Percentiles rank a stretch among this genome's conserved stretches.
Evolutionary conservation across 768 basidiomycete genomes (phyloP).

Genomic region (Amanita pallidorosea): DNA sequence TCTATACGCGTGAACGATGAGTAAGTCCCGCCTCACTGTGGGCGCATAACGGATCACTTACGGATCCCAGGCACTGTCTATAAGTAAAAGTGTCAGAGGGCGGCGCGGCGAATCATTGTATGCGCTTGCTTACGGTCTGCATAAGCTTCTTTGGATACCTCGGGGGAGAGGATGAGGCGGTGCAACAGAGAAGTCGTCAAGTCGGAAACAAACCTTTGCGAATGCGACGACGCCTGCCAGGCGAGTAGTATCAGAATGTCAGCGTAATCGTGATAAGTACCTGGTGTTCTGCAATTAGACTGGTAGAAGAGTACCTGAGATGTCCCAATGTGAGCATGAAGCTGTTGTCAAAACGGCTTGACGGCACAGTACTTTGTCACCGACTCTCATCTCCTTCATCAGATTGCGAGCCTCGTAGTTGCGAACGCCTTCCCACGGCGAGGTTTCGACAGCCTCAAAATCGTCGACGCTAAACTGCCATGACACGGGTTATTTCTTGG

Average conservation of each 20-base stretch:
- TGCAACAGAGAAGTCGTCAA: neutral
- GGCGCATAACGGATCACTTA: constrained; percentile 22
- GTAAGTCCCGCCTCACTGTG: constrained; percentile 1
- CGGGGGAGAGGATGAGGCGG: constrained; percentile 5
- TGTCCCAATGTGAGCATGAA: neutral
- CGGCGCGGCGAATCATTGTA: neutral
- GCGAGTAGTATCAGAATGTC: neutral
- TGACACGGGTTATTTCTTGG: neutral
- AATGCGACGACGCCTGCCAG: constrained; percentile 64
- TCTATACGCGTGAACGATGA: constrained; percentile 12
- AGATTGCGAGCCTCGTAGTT: constrained; percentile 76
- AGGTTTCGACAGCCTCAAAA: constrained; percentile 59
- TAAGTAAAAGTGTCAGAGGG: neutral
- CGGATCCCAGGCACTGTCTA: constrained; percentile 90
- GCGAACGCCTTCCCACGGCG: constrained; percentile 83
- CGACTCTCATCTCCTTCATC: constrained; percentile 71
- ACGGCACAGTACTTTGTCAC: constrained; percentile 52
- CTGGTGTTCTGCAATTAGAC: constrained; percentile 77
- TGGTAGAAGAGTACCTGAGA: constrained; percentile 75
- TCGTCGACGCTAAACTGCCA: constrained; percentile 77
- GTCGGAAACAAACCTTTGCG: constrained; percentile 45
- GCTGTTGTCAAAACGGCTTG: neutral
- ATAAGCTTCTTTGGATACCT: constrained; percentile 80
- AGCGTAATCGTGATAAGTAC: constrained; percentile 21
- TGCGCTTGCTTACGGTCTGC: constrained; percentile 60